Evolutionary conservation across 805 yeast species (phyloP), one percentile per base, ranked within the genome.

Genomic region (Starmerella apis): DNA sequence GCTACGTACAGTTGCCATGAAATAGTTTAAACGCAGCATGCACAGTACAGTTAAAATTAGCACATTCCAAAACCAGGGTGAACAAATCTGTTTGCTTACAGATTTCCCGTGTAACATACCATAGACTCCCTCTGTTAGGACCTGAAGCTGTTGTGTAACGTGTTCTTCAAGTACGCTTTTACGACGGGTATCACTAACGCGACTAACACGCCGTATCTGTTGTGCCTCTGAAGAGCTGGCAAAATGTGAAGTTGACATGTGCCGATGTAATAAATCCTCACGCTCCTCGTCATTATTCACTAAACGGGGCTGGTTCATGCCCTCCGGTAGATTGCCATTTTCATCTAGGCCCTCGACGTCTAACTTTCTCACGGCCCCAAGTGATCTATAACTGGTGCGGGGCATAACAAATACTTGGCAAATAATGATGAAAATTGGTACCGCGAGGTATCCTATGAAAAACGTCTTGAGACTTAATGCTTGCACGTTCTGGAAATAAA

Each of bases 11-110:
- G 96, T 86, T 8, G 96, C 96, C 48, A 88, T 92, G 66, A 86
- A 90, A 65, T 85, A 90, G 69, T 88, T 88, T 58, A 88, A 81
- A 63, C 96, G 73, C 39, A 90, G 73, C 96, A 88, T 88, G 65
- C 86, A 94, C 50, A 88, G 75, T 2, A 88, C 76, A 5, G 95
- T 83, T 65, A 87, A 85, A 2, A 77, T 61, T 23, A 85, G 76
- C 83, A 86, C 83, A 49, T 87, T 66, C 44, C 73, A 61, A 63
- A 87, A 90, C 92, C 95, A 86, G 3, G 83, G 75, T 4, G 84
- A 72, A 10, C 52, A 45, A 23, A 75, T 57, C 60, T 76, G 81
- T 46, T 68, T 60, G 16, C 53, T 49, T 7, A 77, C 74, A 1
- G 78, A 53, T 41, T 69, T 65, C 4, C 81, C 83, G 64, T 90